phyloP scores from a whole-genome alignment of 352 stramenopile genomes.

The Pythium sukuiense region DNA sequence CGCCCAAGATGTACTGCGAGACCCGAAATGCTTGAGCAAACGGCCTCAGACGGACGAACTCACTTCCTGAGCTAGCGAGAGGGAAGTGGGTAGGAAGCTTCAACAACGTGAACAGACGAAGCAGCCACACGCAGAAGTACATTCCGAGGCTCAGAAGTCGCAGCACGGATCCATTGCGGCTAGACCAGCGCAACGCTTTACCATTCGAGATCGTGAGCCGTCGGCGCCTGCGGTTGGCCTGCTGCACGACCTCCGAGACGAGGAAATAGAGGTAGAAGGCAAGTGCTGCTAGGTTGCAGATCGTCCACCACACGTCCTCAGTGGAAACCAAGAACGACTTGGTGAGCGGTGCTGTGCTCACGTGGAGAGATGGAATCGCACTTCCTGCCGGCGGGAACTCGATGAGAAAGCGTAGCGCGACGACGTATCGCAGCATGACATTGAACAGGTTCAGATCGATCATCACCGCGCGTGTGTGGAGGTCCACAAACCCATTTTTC shows the following conservation, averaged over 20 bases:
- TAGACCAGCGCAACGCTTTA: constrained; percentile 29
- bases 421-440: constrained; percentile 42
- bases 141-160: constrained; percentile 35
- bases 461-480: constrained; percentile 40
- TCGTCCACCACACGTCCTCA: constrained; percentile 29
- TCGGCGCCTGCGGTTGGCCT: constrained; percentile 29
- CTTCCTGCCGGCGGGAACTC: constrained; percentile 47
- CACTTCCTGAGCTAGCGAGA: constrained; percentile 25
- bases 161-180: constrained; percentile 32
- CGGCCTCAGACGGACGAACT: constrained; percentile 37
- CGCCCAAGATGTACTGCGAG: constrained; percentile 36
- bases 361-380: constrained; percentile 30
- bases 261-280: constrained; percentile 52
- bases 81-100: constrained; percentile 37
- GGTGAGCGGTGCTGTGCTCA: constrained; percentile 36
- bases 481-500: constrained; percentile 38
- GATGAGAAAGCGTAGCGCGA: constrained; percentile 44
- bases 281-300: constrained; percentile 35
- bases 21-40: constrained; percentile 42
- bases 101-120: constrained; percentile 38
- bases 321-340: constrained; percentile 40
- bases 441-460: constrained; percentile 54
- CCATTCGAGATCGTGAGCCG: constrained; percentile 1
- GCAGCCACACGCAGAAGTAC: constrained; percentile 47
- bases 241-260: constrained; percentile 38